Base-by-base conservation (phyloP, 306 rosid genomes). In the Rosa multiflora region DNA sequence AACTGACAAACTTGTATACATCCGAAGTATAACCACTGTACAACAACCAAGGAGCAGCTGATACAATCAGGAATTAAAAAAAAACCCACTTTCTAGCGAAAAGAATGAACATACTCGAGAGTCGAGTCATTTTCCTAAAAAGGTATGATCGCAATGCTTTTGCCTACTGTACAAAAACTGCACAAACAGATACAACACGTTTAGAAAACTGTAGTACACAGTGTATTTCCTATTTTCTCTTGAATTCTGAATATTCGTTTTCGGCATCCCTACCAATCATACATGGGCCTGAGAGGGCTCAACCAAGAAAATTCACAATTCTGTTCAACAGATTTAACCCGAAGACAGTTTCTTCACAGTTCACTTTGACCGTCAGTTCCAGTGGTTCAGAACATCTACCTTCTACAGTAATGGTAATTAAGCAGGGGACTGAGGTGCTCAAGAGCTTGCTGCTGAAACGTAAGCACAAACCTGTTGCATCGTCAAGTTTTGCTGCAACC, bases 261-360 rank as follows among this genome's bases (percentile, higher is more conserved):
- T 70, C 77, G 4, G 62, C 73, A 53, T 49, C 21, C 56, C 77
- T n/a, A 61, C 53, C 44, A 61, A 77, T 82, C 83, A 92, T 10
- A 69, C 55, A n/a, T 61, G 84, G 80, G 83, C 44, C 68, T 43
- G 83, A 62, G 86, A 74, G 48, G 94, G 87, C 79, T 90, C 97
- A 17, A 71, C 93, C 62, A 87, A 83, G 88, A 91, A 32, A 83
- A 87, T 91, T 96, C 76, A 91, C 90, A 70, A 91, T 77, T 85
- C 99, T 85, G 82, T 93, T 96, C 84, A 96, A 85, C 84, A 96
- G 86, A 87, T 96, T 96, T 82, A 93, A 86, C 72, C 97, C 97
- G 67, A 96, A 96, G 29, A 96, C 99, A 32, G 98, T 96, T 81
- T 96, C 98, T 82, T 91, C 98, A 69, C 98, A 93, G 85, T 96